Base-by-base conservation (phyloP, 1,284 basidiomycete genomes). In the Tremellales sp. region DNA sequence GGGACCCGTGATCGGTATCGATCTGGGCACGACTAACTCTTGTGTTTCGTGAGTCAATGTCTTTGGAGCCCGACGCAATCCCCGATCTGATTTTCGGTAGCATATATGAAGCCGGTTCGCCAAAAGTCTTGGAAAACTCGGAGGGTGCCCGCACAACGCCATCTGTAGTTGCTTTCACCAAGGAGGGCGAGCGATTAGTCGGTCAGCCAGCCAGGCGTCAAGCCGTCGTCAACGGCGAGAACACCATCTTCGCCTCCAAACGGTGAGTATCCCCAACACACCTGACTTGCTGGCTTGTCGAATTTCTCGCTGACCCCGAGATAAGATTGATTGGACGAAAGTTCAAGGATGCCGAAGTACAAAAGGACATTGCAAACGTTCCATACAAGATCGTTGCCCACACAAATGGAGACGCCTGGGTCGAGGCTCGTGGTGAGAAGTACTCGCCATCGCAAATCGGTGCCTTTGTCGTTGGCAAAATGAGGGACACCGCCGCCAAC, bases 131-230 rank as follows among this genome's bases (percentile, higher is more conserved):
- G 65, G 94, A 97, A 77, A 97, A 98, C 80, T 79, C 92, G 11
- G 94, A 98, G 79, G 94, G 94, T 80, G 89, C 89, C 56, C 85
- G 94, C 67, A 97, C 94, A 60, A 98, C 94, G 25, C 96, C 96
- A 8, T 98, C 94, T 45, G 90, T 97, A 51, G 91, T 98, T 59
- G 96, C 94, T 37, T 98, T 98, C 82, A 92, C 93, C 60, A 97
- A 97, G 77, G 69, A 91, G 65, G 87, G 87, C 53, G 89, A 93
- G 73, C 87, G 89, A 59, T 81, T 96, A 39, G 88, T 97, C 58
- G 94, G 94, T 76, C 82, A 96, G 46, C 94, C 96, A 29, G 96
- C 94, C 35, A 93, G 97, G 77, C 89, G 93, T 51, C 94, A 97
- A 76, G 92, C 91, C 5, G 90, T 97, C 46, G 91, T 97, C 72